Evolutionary conservation across 176 grass and related monocot genomes (phyloP), one percentile per base, ranked within the genome.

Genomic region (Otatea glauca): DNA sequence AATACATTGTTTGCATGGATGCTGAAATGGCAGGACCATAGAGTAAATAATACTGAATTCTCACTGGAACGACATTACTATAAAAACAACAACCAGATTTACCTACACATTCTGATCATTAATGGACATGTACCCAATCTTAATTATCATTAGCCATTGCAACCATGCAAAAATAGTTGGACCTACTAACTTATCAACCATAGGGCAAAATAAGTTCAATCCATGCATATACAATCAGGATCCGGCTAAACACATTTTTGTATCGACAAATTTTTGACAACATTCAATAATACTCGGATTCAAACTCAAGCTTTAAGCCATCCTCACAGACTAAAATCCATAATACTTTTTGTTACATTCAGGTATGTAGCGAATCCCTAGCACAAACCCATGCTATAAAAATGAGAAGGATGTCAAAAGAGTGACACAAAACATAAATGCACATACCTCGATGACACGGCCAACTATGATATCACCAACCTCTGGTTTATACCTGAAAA

Each of bases 391-490:
- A 56, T 65, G 44, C 16, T 64, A 71, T 6, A 76, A 72, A 70
- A 45, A 51, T 59, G 9, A 51, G 27, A 63, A 65, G 29, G 49
- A 81, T 16, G 4, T 72, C 1, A 5, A 81, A 68, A 82, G 10
- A 37, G 34, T 85, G 7, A 69, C 18, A 64, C 0, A 76, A 60
- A 50, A 1, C 38, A 72, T 5, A 35, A 79, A 48, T 64, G 42
- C 14, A 49, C 72, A 83, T 27, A 99, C 96, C 89, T 99, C 93
- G 73, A 96, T 94, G 42, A 99, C 96, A 65, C 93, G 93, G 43
- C 96, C 96, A 75, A 99, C 93, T 88, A 99, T 96, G 65, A 99
- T 99, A 89, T 99, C 93, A n/a, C 97, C 97, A 79, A 96, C 90
- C 80, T 99, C 97, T 0, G 93, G 97, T 75, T 99, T 99, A 81